phyloP scores from a whole-genome alignment of 2,329 filamentous ascomycete species.

The Podosphaera xanthii region DNA sequence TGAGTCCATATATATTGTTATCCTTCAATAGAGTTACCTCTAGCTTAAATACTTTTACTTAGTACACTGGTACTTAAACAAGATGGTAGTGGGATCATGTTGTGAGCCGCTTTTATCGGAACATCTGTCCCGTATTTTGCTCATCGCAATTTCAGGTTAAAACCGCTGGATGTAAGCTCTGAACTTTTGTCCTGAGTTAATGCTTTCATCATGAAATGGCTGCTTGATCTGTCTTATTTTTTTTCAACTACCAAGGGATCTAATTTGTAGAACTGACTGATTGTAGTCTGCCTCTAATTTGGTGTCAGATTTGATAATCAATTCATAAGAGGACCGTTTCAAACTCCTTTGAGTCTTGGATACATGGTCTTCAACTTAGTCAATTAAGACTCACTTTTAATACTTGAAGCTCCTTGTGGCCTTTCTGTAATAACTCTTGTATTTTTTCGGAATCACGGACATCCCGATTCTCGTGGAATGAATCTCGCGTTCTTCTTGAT shows the following conservation, averaged over 20 bases:
- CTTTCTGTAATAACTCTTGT: slow-evolving; percentile 77
- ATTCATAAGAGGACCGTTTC: no score
- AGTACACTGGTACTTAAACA: no score
- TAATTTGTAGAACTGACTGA: slow-evolving; percentile 86
- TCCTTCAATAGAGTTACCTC: no score
- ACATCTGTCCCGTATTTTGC: no score
- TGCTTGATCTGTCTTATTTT: slow-evolving; percentile 42
- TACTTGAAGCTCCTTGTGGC: slow-evolving; percentile 63
- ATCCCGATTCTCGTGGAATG: slow-evolving; percentile 58
- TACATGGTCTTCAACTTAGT: not conserved
- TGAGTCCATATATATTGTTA: no score
- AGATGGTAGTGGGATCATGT: no score
- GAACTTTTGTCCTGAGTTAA: no score
- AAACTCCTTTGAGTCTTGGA: not conserved
- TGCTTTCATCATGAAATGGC: not conserved
- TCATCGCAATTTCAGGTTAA: no score
- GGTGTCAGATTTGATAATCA: not conserved
- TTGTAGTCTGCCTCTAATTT: slow-evolving; percentile 66
- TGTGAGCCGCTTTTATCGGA: no score
- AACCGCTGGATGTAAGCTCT: no score
- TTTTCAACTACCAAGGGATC: slow-evolving; percentile 84
- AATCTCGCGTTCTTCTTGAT: slow-evolving; percentile 69
- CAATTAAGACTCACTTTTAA: slow-evolving; percentile 49
- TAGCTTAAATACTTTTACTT: no score
- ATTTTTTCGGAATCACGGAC: slow-evolving; percentile 53